Percentiles rank a stretch among this genome's conserved stretches.
phyloP scores from a whole-genome alignment of 164 flowering plant species.

The Nymphaea colorata region DNA sequence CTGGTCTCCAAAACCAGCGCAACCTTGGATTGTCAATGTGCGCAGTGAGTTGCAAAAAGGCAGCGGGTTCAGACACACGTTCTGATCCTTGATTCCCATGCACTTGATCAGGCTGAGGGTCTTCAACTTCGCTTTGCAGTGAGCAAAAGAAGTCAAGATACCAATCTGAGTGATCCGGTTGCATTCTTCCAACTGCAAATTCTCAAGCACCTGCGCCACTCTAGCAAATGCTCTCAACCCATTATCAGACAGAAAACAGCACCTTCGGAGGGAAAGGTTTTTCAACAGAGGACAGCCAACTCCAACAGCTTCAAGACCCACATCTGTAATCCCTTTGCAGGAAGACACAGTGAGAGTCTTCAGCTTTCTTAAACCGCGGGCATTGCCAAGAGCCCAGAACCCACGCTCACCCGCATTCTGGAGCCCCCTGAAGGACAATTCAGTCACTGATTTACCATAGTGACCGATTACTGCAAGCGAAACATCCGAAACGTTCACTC shows the following conservation, averaged over 20 bases:
- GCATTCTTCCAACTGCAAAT: slow-evolving; percentile 67
- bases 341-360: slow-evolving; percentile 34
- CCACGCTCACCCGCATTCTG: slow-evolving; percentile 59
- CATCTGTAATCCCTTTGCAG: slow-evolving; percentile 58
- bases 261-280: slow-evolving; percentile 38
- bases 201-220: slow-evolving; percentile 50
- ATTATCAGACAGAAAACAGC: slow-evolving; percentile 49
- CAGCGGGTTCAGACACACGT: slow-evolving; percentile 11
- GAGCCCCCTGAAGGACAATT: slow-evolving; percentile 41
- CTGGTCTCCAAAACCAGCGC: slow-evolving; percentile 66
- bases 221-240: slow-evolving; percentile 52
- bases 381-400: slow-evolving; percentile 77
- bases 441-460: slow-evolving; percentile 55
- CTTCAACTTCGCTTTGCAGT: slow-evolving; percentile 46
- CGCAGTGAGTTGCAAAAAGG: slow-evolving; percentile 41
- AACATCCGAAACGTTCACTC: slow-evolving; percentile 50
- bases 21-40: slow-evolving; percentile 43
- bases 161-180: slow-evolving; percentile 59
- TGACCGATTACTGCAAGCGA: slow-evolving; percentile 86
- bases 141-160: slow-evolving; percentile 34
- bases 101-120: slow-evolving; percentile 44
- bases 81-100: slow-evolving; percentile 43
- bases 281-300: slow-evolving; percentile 61
- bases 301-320: slow-evolving; percentile 53
- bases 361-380: slow-evolving; percentile 51